These are phyloP conservation scores for Russula earlei DNA, from an alignment of 768 basidiomycete genomes.

Conservation along the genomic window DNA sequence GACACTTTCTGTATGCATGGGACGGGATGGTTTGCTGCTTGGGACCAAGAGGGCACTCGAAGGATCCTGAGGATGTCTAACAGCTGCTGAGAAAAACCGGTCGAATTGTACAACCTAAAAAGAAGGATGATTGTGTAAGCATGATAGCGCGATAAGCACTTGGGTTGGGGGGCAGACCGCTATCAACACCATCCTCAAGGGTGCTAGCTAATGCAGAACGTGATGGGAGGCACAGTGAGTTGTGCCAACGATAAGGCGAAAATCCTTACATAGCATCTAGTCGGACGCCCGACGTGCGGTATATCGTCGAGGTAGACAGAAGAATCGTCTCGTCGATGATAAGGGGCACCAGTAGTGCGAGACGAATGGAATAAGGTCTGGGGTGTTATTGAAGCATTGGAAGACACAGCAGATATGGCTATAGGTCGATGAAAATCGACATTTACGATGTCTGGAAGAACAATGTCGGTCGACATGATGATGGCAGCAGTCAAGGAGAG, in stretches of 20 bases:
- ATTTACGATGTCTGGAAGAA: slow-evolving; percentile 10
- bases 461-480: slow-evolving; percentile 17
- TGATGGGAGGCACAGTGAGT: slow-evolving; percentile 20
- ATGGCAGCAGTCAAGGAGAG: neutral
- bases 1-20: slow-evolving; percentile 73
- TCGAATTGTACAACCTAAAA: slow-evolving; percentile 54
- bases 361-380: slow-evolving; percentile 25
- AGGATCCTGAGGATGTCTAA: slow-evolving; percentile 48
- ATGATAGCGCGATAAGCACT: slow-evolving; percentile 28
- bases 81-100: slow-evolving; percentile 44
- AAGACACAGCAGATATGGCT: slow-evolving; percentile 1
- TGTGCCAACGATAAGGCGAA: slow-evolving; percentile 19
- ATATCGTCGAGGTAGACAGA: slow-evolving; percentile 46
- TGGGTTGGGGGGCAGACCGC: slow-evolving; percentile 28
- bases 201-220: slow-evolving; percentile 1
- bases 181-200: slow-evolving; percentile 18
- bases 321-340: slow-evolving; percentile 30
- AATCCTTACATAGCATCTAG: slow-evolving; percentile 63
- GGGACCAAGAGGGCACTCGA: slow-evolving; percentile 50
- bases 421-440: slow-evolving; percentile 2
- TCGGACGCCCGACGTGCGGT: slow-evolving; percentile 41
- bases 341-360: slow-evolving; percentile 25
- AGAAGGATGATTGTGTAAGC: slow-evolving; percentile 9
- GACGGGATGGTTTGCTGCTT: slow-evolving; percentile 36
- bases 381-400: neutral